Percentiles rank a stretch among this genome's conserved stretches.
phyloP scores from a whole-genome alignment of 306 rosid genomes.

The Inga oerstediana region DNA sequence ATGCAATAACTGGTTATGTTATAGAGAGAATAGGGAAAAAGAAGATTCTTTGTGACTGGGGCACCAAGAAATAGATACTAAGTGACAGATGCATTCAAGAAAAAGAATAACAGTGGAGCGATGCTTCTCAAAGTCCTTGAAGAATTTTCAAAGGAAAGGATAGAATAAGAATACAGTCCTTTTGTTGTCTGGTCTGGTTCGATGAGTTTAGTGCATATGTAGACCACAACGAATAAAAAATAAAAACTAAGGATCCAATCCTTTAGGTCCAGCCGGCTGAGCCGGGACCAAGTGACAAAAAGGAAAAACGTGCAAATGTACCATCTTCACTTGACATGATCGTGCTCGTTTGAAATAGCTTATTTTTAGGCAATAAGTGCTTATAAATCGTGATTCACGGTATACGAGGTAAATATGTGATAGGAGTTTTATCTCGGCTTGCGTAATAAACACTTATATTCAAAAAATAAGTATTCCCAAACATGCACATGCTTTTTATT shows the following conservation, averaged over 20 bases:
- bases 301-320: constrained; percentile 18
- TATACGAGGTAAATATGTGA: no score
- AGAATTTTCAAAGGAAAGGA: constrained; percentile 30
- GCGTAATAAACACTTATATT: no score
- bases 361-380: no score
- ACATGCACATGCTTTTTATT: not conserved
- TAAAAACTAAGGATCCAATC: constrained; percentile 26
- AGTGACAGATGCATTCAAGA: constrained; percentile 25
- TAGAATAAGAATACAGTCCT: constrained; percentile 43
- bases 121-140: constrained; percentile 35
- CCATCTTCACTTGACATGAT: constrained; percentile 19
- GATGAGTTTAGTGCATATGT: constrained; percentile 37
- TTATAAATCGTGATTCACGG: no score
- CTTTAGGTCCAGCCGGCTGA: constrained; percentile 39
- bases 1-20: constrained; percentile 3
- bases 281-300: constrained; percentile 32
- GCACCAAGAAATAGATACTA: constrained; percentile 13
- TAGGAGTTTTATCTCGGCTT: no score
- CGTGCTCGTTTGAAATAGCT: no score
- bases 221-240: constrained; percentile 39
- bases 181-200: constrained; percentile 42
- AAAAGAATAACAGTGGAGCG: constrained; percentile 28
- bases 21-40: not conserved
- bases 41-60: constrained; percentile 1
- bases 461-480: no score